phyloP scores from a whole-genome alignment of 495 filamentous ascomycete species.

The Neurospora pannonica region DNA sequence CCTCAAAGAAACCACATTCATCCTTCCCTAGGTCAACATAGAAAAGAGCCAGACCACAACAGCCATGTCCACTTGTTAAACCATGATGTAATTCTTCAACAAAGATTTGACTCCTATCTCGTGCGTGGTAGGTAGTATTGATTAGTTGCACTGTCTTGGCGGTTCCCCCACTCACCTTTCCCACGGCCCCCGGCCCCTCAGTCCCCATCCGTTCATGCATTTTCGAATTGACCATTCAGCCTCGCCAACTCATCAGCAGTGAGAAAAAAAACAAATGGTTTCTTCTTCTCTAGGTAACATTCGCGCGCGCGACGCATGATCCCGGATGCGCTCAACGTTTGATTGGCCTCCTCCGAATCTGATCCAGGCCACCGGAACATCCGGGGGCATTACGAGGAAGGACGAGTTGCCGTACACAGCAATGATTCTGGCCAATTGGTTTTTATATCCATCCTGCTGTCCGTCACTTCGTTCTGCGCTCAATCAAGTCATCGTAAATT shows the following conservation, averaged over 20 bases:
- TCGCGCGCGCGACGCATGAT: neutral
- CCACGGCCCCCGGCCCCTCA: neutral
- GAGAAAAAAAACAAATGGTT: neutral
- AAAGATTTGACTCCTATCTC: neutral
- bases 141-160: neutral
- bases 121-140: neutral
- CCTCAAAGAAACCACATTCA: neutral
- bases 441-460: neutral
- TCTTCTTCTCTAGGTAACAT: neutral
- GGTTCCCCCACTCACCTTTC: neutral
- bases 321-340: neutral
- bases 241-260: neutral
- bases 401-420: neutral
- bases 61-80: neutral
- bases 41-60: neutral
- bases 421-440: neutral
- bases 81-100: neutral
- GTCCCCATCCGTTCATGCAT: neutral
- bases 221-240: neutral
- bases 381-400: neutral
- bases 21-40: neutral
- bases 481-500: neutral
- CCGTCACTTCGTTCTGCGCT: neutral
- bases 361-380: neutral
- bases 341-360: neutral